A percentile compares a stretch with the other conserved stretches of the same genome.
These are phyloP conservation scores for Spathaspora arborariae DNA, from an alignment of 805 yeast species.

Conservation along the genomic window DNA sequence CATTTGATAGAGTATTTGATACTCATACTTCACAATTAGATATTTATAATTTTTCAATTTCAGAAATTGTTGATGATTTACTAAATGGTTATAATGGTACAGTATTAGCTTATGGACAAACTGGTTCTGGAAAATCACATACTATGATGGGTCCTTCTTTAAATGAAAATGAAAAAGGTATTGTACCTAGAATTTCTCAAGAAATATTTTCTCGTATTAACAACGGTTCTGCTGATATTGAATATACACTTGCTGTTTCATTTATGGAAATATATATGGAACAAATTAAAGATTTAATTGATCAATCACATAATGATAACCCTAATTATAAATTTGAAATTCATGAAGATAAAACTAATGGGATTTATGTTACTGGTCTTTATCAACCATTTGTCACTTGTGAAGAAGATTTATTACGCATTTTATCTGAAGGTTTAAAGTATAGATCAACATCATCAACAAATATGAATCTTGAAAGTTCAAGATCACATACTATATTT, in stretches of 20 bases:
- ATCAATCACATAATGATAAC: conserved; percentile 13
- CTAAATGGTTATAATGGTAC: conserved; percentile 76
- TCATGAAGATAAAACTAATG: conserved; percentile 60
- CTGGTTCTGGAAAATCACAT: conserved; percentile 73
- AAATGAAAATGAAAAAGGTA: conserved; percentile 44
- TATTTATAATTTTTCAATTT: conserved; percentile 55
- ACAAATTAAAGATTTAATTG: conserved; percentile 64
- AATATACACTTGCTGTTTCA: conserved; percentile 64
- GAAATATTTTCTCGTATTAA: conserved; percentile 45
- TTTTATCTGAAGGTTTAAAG: conserved; percentile 56
- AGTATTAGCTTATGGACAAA: conserved; percentile 75
- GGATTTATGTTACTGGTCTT: conserved; percentile 70
- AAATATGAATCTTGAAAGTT: conserved; percentile 66
- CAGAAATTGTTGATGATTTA: conserved; percentile 64
- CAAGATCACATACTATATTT: conserved; percentile 79
- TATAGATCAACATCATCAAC: conserved; percentile 59
- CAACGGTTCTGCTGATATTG: conserved; percentile 44
- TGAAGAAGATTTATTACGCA: conserved; percentile 52
- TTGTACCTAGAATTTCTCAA: conserved; percentile 70
- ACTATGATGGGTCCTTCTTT: conserved; percentile 64
- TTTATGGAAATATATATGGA: conserved; percentile 84
- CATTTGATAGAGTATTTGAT: conserved; percentile 65
- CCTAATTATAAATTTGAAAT: conserved; percentile 41
- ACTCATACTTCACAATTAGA: conserved; percentile 49
- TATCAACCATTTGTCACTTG: conserved; percentile 57